Conservation (phyloP, 495 filamentous ascomycete genomes). For the Daldinia caldariorum region DNA sequence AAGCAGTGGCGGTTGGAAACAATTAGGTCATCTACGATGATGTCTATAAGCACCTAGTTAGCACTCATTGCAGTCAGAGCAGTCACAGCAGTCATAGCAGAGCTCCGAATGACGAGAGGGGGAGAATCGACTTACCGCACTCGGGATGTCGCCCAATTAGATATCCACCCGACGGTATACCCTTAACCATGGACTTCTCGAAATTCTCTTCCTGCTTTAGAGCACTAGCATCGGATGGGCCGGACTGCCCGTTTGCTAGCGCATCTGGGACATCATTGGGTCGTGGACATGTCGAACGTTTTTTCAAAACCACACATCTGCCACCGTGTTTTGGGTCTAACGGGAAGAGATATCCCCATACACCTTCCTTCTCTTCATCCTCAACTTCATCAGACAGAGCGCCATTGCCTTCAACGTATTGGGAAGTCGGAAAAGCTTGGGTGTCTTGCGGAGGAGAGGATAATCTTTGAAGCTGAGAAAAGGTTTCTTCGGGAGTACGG, state of each 20-base stretch:
- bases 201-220: conserved; percentile 66
- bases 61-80: conserved; percentile 14
- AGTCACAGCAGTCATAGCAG: not conserved
- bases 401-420: conserved; percentile 80
- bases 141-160: conserved; percentile 92
- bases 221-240: conserved; percentile 51
- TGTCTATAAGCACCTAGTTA: conserved; percentile 63
- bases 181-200: conserved; percentile 65
- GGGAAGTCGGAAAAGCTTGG: conserved; percentile 79
- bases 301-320: conserved; percentile 75
- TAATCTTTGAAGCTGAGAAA: conserved; percentile 58
- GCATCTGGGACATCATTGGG: conserved; percentile 51
- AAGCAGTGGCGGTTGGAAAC: conserved; percentile 97
- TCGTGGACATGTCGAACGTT: conserved; percentile 69
- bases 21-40: conserved; percentile 78
- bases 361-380: conserved; percentile 87
- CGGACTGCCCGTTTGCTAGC: conserved; percentile 46
- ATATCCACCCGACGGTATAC: conserved; percentile 80
- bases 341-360: conserved; percentile 95
- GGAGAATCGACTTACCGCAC: conserved; percentile 71
- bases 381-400: conserved; percentile 81
- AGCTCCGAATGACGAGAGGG: conserved; percentile 6
- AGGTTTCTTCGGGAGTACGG: conserved; percentile 56
- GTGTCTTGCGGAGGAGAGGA: conserved; percentile 67
- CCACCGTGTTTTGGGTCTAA: conserved; percentile 73